Evolutionary conservation across 2,329 filamentous ascomycete species (phyloP).

Genomic region (Acrodontium crateriforme): DNA sequence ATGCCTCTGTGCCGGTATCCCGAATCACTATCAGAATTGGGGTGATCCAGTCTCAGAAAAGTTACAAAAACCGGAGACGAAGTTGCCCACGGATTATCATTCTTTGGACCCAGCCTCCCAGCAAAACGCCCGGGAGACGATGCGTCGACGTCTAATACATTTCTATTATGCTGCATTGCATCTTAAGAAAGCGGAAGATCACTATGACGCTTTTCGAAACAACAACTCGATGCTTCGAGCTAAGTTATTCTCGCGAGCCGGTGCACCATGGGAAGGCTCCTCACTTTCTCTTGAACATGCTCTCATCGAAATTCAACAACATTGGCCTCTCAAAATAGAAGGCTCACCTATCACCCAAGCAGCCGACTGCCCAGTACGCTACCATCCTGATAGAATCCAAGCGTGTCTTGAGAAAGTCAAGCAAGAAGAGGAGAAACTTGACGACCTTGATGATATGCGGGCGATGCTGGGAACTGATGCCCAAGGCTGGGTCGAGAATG

Average conservation of each 20-base stretch:
- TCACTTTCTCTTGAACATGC: no score
- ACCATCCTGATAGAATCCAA: constrained; percentile 2
- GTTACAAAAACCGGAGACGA: constrained; percentile 2
- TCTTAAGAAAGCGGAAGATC: no score
- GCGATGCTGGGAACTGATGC: constrained; percentile 3
- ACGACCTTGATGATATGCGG: constrained; percentile 4
- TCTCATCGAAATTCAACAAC: no score
- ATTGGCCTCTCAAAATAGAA: constrained; percentile 2
- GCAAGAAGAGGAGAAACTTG: constrained; percentile 2
- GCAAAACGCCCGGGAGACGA: no score
- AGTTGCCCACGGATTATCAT: no score
- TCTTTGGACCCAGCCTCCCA: no score
- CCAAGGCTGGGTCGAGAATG: constrained; percentile 2
- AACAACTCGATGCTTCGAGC: no score
- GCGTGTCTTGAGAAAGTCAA: constrained; percentile 1
- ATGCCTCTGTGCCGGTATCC: constrained; percentile 25
- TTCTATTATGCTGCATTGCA: no score
- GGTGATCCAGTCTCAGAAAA: not conserved
- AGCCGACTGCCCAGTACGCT: constrained; percentile 1
- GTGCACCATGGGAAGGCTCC: no score
- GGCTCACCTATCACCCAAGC: not conserved
- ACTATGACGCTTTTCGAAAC: no score
- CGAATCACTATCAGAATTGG: constrained; percentile 25
- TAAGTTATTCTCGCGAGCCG: no score
- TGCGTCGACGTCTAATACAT: no score